Base-by-base conservation (phyloP, 805 yeast genomes). In the Ogataea ramenticola region DNA sequence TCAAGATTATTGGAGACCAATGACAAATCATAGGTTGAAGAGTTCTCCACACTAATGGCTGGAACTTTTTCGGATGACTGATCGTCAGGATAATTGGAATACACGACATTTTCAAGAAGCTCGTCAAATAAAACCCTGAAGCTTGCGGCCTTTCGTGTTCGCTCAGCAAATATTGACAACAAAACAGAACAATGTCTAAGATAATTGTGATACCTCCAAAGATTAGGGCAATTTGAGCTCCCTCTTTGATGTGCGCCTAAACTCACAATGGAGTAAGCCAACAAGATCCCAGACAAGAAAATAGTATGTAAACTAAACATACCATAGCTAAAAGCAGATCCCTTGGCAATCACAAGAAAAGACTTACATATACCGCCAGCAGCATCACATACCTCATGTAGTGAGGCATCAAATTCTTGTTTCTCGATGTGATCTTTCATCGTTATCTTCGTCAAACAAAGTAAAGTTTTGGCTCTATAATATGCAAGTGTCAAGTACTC, bases 111-210 rank as follows among this genome's bases (percentile, higher is more conserved):
- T 24, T 48, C 53, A 11, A 49, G 43, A 11, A 49, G 37, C 38
- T 44, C 38, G 40, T 49, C 51, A 29, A 49, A 48, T 29, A 50
- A 33, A 19, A 49, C 43, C 16, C 54, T 40, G 42, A 50, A 50
- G 33, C 52, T 49, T 17, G 51, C 54, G 4, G 54, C 54, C 35
- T 49, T 49, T 39, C 45, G 49, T 27, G 53, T 49, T 12, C 51
- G 33, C 34, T 49, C 51, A 11, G 51, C 49, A 47, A 48, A 49
- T 21, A 41, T 34, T 6, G 51, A 40, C 21, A 49, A 33, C 22
- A 49, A 39, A 20, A 49, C 51, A 20, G 53, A 49, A 36, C 51
- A 49, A 36, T 49, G 44, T n/a, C 51, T 31, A 26, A 49, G 38
- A 29, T 49, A 46, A 19, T 44, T 42, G 36, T 49, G 51, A 40